phyloP scores from a whole-genome alignment of 2,329 filamentous ascomycete genomes.

The Cladosporium oxysporum region DNA sequence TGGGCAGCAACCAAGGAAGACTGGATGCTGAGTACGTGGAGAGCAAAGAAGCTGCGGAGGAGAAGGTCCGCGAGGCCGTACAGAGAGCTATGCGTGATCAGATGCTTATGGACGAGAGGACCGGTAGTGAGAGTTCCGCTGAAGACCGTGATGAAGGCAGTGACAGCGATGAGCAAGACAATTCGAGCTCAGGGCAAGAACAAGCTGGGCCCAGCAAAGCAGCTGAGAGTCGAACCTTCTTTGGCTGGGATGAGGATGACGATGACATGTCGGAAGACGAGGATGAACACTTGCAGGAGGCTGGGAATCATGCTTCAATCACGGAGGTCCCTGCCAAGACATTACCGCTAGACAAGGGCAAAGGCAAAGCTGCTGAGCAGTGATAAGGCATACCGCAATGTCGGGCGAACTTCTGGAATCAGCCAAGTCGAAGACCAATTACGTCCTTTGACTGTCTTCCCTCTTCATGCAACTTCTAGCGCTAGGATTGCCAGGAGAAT shows the following conservation, averaged over 20 bases:
- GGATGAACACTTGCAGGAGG: constrained; percentile 42
- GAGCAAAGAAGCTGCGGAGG: constrained; percentile 84
- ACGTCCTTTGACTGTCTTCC: not conserved
- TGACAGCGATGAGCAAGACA: constrained; percentile 34
- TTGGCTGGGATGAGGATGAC: constrained; percentile 73
- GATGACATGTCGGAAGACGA: constrained; percentile 50
- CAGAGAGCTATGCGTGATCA: constrained; percentile 68
- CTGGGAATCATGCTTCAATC: not conserved
- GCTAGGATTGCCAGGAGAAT: not conserved
- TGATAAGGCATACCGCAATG: not conserved
- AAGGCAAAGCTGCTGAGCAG: constrained; percentile 38
- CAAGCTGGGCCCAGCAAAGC: constrained; percentile 40
- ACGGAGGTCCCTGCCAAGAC: not conserved
- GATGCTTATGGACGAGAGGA: constrained; percentile 50
- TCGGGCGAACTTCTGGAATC: not conserved
- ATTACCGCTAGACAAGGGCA: constrained; percentile 45
- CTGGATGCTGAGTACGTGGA: constrained; percentile 93
- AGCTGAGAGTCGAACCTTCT: constrained; percentile 55
- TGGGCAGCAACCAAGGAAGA: constrained; percentile 57
- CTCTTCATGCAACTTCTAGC: not conserved
- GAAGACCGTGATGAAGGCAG: constrained; percentile 47
- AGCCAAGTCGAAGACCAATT: not conserved
- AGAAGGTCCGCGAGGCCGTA: constrained; percentile 78
- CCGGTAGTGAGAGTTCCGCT: constrained; percentile 44
- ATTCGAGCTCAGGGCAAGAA: constrained; percentile 33